phyloP scores from a whole-genome alignment of 2,329 filamentous ascomycete genomes.

The Trichoderma sp. region DNA sequence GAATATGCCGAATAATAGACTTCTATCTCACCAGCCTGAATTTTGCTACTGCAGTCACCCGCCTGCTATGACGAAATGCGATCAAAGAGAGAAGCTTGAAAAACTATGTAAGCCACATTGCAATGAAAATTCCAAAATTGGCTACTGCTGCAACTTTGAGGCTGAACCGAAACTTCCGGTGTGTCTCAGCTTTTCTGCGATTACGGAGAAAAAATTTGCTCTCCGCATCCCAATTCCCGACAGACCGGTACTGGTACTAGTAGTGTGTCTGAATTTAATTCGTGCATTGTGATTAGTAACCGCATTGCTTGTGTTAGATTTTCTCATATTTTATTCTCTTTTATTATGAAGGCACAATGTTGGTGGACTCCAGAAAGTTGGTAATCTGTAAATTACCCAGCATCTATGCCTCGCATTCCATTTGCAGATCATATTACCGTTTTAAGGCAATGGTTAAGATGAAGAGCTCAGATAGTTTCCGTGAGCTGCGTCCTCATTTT shows the following conservation, averaged over 20 bases:
- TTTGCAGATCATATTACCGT: neutral
- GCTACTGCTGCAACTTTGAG: neutral
- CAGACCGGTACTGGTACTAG: no score
- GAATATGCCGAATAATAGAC: neutral
- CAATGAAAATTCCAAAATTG: neutral
- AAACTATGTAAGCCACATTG: neutral
- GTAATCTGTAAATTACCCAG: neutral
- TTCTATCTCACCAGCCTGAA: neutral
- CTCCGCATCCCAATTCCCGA: neutral
- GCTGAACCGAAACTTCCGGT: neutral
- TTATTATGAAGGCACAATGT: neutral
- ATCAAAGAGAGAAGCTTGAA: neutral
- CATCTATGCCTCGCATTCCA: neutral
- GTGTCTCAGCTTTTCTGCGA: neutral
- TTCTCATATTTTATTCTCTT: neutral
- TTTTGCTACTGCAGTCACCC: neutral
- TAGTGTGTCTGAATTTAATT: no score
- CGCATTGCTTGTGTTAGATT: neutral
- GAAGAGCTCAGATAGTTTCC: neutral
- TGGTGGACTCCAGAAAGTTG: neutral
- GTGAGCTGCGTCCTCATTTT: neutral
- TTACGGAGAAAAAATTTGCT: neutral
- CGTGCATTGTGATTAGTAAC: neutral
- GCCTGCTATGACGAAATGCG: neutral
- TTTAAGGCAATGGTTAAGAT: neutral